These are phyloP conservation scores for Tricholoma flavovirens DNA, from an alignment of 768 basidiomycete species.

Conservation along the genomic window DNA sequence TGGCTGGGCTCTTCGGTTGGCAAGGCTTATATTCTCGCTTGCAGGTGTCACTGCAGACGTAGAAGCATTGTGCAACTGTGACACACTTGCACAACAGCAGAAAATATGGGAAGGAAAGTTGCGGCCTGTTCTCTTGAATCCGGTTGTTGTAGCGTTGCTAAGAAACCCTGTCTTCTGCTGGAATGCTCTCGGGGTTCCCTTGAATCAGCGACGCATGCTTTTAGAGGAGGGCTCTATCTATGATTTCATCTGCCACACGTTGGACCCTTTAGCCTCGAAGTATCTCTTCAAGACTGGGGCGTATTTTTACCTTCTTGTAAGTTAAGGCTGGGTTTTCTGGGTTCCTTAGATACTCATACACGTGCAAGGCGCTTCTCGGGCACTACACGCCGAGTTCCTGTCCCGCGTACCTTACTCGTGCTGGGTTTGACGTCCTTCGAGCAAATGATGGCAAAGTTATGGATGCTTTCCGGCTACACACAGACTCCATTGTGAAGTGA, in stretches of 20 bases:
- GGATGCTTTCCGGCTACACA: conserved; percentile 63
- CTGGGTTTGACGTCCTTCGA: conserved; percentile 53
- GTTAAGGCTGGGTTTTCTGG: conserved; percentile 7
- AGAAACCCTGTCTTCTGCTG: conserved; percentile 57
- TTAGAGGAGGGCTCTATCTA: conserved; percentile 44
- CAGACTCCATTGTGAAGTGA: conserved; percentile 64
- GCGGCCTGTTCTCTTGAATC: conserved; percentile 56
- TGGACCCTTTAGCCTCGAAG: conserved; percentile 42
- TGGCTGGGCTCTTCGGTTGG: conserved; percentile 61
- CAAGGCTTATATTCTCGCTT: conserved; percentile 50
- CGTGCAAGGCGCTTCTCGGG: conserved; percentile 38
- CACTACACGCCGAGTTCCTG: conserved; percentile 53
- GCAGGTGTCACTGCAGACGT: conserved; percentile 54
- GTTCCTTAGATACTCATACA: not conserved
- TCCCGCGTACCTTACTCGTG: conserved; percentile 58
- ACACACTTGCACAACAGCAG: conserved; percentile 53
- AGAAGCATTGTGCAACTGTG: conserved; percentile 45
- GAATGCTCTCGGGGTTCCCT: conserved; percentile 75
- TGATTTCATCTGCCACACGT: conserved; percentile 46
- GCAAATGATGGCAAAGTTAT: conserved; percentile 37
- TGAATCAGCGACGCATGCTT: conserved; percentile 60
- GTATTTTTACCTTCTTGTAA: conserved; percentile 58
- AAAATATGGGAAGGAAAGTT: conserved; percentile 56
- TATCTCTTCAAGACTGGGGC: conserved; percentile 56
- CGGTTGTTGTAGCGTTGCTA: conserved; percentile 50